Evolutionary conservation across 345 rosid species (phyloP).

Genomic region (Brassica juncea): DNA sequence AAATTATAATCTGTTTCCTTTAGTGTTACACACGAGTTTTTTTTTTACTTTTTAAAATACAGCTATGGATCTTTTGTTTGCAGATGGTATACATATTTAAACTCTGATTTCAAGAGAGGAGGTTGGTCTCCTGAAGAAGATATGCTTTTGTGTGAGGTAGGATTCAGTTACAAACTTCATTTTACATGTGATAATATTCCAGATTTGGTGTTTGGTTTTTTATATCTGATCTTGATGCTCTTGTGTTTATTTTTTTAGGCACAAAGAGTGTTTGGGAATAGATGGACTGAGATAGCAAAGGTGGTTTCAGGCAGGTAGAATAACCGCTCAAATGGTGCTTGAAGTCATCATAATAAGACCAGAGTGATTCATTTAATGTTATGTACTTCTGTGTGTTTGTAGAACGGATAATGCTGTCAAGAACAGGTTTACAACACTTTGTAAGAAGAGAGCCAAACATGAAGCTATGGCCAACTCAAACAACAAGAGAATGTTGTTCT

Average conservation of each 20-base stretch:
- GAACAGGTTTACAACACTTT: slow-evolving; percentile 90
- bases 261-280: slow-evolving; percentile 83
- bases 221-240: background rate
- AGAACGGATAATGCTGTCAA: slow-evolving; percentile 99
- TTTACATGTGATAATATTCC: background rate
- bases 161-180: slow-evolving; percentile 15
- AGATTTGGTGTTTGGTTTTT: slow-evolving; percentile 13
- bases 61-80: background rate
- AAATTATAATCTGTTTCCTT: background rate
- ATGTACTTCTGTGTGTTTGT: slow-evolving; percentile 29
- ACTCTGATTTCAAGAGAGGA: slow-evolving; percentile 95
- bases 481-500: slow-evolving; percentile 61
- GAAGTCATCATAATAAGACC: background rate
- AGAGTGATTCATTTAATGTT: background rate
- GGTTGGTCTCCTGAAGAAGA: slow-evolving; percentile 99
- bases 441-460: slow-evolving; percentile 93
- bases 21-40: background rate
- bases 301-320: slow-evolving; percentile 99
- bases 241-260: slow-evolving; percentile 51
- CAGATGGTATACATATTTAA: slow-evolving; percentile 96
- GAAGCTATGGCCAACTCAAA: slow-evolving; percentile 77
- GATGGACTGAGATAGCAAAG: slow-evolving; percentile 99
- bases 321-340: background rate
- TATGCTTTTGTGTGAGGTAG: slow-evolving; percentile 86
- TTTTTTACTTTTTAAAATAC: background rate